These are phyloP conservation scores for Thoreauomyces humboldtii DNA, from an alignment of 192 early-diverging fungal genomes.

Conservation along the genomic window DNA sequence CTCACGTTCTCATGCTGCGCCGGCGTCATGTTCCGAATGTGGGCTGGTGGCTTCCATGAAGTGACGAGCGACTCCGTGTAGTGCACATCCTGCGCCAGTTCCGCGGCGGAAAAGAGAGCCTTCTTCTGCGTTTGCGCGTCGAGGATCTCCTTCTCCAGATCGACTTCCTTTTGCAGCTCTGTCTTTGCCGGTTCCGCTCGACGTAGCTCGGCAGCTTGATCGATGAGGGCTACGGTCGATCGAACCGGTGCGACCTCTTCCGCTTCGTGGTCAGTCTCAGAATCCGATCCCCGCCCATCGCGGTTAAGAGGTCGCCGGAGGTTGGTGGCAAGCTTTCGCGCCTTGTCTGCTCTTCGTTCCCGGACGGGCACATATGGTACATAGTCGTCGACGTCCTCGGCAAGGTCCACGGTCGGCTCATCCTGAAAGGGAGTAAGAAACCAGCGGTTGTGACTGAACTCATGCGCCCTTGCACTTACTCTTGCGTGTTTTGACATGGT, in stretches of 20 bases:
- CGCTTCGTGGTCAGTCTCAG: slow-evolving; percentile 10
- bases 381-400: slow-evolving; percentile 53
- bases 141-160: slow-evolving; percentile 80
- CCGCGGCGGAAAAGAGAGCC: slow-evolving; percentile 78
- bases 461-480: neutral
- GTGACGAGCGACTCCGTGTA: slow-evolving; percentile 87
- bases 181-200: slow-evolving; percentile 68
- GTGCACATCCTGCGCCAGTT: slow-evolving; percentile 80
- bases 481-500: neutral
- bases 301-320: slow-evolving; percentile 25
- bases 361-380: slow-evolving; percentile 76
- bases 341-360: slow-evolving; percentile 59
- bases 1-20: slow-evolving; percentile 56
- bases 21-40: slow-evolving; percentile 60
- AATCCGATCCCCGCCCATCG: slow-evolving; percentile 21
- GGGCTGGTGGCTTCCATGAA: slow-evolving; percentile 76
- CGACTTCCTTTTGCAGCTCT: slow-evolving; percentile 75
- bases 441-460: neutral
- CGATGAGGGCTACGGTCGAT: slow-evolving; percentile 72
- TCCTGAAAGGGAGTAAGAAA: neutral
- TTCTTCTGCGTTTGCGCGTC: slow-evolving; percentile 77
- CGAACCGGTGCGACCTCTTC: slow-evolving; percentile 33
- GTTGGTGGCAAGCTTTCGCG: slow-evolving; percentile 11
- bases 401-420: neutral
- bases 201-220: slow-evolving; percentile 77